Percentiles rank a stretch among this genome's conserved stretches.
These are phyloP conservation scores for Platanthera zijinensis DNA, from an alignment of 106 monocot genomes.

Conservation along the genomic window DNA sequence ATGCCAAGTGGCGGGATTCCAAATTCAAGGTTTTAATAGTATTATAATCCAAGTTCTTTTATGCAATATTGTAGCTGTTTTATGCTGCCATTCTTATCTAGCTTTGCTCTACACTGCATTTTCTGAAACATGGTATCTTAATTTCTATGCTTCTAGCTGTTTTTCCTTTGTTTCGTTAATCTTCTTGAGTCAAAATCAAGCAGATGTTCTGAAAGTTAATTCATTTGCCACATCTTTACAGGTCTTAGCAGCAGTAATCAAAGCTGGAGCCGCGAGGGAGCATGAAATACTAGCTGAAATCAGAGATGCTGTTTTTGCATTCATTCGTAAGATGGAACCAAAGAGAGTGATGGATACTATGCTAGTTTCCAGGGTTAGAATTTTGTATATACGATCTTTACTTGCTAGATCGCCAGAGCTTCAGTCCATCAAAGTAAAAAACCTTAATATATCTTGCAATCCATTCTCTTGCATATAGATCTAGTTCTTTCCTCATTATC, in stretches of 20 bases:
- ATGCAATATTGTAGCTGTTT: background rate
- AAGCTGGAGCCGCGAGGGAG: constrained; percentile 96
- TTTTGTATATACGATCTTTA: constrained; percentile 96
- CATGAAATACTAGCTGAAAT: constrained; percentile 99
- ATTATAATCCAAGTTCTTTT: background rate
- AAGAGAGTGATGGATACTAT: constrained; percentile 95
- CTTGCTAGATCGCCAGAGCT: constrained; percentile 89
- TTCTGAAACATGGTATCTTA: background rate
- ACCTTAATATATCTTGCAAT: background rate
- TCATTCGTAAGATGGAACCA: constrained; percentile 92
- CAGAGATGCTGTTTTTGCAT: constrained; percentile 93
- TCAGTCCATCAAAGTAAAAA: constrained; percentile 83
- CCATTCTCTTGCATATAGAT: background rate
- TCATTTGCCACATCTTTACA: constrained; percentile 16
- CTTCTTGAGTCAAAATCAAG: background rate
- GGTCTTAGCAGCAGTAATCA: constrained; percentile 99
- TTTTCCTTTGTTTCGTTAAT: background rate
- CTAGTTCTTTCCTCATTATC: background rate
- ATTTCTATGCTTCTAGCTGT: background rate
- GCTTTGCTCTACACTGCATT: background rate
- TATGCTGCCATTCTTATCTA: background rate
- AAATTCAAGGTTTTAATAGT: background rate
- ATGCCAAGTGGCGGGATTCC: too few relatives aligned
- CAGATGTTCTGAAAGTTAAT: constrained; percentile 15
- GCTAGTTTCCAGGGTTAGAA: constrained; percentile 97